phyloP scores from a whole-genome alignment of 352 stramenopile species.

The Phytophthora cactorum region DNA sequence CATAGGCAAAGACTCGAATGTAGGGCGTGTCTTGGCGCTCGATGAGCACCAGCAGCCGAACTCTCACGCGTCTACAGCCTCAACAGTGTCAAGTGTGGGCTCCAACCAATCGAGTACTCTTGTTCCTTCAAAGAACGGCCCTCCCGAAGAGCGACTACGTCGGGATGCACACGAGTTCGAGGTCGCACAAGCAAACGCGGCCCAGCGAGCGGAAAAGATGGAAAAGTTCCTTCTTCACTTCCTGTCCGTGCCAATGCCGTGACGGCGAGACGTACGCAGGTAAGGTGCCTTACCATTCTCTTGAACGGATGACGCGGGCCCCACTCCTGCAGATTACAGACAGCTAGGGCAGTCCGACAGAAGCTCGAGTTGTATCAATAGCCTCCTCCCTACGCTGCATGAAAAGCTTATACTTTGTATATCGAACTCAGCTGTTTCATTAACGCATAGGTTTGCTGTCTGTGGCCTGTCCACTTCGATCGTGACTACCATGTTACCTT shows the following conservation, averaged over 20 bases:
- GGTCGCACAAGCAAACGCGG: constrained; percentile 55
- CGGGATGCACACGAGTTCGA: constrained; percentile 63
- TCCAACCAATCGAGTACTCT: constrained; percentile 42
- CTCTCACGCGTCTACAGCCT: constrained; percentile 45
- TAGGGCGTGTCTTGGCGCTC: constrained; percentile 25
- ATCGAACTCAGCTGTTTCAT: constrained; percentile 36
- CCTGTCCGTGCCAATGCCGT: constrained; percentile 59
- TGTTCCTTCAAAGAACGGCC: constrained; percentile 29
- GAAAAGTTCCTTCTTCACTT: constrained; percentile 74
- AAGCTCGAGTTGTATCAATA: constrained; percentile 37
- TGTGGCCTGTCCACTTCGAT: constrained; percentile 21
- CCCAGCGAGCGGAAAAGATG: constrained; percentile 72
- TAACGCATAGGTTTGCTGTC: constrained; percentile 28
- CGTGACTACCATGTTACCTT: constrained; percentile 19
- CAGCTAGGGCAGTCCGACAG: constrained; percentile 12
- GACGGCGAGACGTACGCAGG: constrained; percentile 26
- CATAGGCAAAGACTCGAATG: constrained; percentile 17
- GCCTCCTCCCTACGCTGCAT: constrained; percentile 8
- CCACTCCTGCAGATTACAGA: constrained; percentile 18
- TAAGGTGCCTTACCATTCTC: neutral
- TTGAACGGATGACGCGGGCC: constrained; percentile 15
- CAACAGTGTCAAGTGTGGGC: constrained; percentile 38
- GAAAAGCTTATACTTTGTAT: constrained; percentile 19
- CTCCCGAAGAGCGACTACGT: constrained; percentile 58
- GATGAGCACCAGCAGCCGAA: constrained; percentile 28